Percentiles rank a stretch among this genome's conserved stretches.
Conservation (phyloP, 768 basidiomycete species). For the Rhodotorula diobovata region DNA sequence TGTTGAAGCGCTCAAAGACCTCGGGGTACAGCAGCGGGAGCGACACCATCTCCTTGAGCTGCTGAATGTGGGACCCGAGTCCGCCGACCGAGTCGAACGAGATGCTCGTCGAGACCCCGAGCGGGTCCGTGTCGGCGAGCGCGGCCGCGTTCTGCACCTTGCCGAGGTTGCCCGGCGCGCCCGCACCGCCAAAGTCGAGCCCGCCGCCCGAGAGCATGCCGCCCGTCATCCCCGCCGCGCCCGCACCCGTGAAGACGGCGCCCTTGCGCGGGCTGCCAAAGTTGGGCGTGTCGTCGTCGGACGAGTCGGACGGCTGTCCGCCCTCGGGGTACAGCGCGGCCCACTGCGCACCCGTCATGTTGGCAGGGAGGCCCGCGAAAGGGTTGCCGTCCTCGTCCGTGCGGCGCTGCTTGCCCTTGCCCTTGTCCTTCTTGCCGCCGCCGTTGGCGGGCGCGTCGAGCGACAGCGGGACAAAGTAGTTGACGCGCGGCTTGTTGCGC, state of each 20-base stretch:
- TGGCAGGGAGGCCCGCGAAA: slow-evolving; percentile 34
- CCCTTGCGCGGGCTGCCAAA: slow-evolving; percentile 27
- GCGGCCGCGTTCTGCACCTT: slow-evolving; percentile 36
- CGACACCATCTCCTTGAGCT: slow-evolving; percentile 96
- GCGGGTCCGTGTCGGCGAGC: slow-evolving; percentile 87
- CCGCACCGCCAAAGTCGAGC: slow-evolving; percentile 30
- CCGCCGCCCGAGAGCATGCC: slow-evolving; percentile 40
- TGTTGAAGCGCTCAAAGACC: slow-evolving; percentile 85
- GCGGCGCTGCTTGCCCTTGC: slow-evolving; percentile 15
- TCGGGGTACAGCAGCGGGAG: slow-evolving; percentile 93
- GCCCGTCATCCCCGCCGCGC: slow-evolving; percentile 29
- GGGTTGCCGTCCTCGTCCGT: slow-evolving; percentile 33
- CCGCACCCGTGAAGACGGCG: slow-evolving; percentile 30
- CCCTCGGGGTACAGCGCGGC: slow-evolving; percentile 36
- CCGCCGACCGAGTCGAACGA: slow-evolving; percentile 97
- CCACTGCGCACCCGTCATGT: slow-evolving; percentile 36
- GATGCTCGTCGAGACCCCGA: slow-evolving; percentile 86
- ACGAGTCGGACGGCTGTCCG: slow-evolving; percentile 30
- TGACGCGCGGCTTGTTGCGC: slow-evolving; percentile 33
- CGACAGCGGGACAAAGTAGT: slow-evolving; percentile 32
- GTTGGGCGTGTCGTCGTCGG: slow-evolving; percentile 39
- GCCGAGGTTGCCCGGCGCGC: slow-evolving; percentile 41
- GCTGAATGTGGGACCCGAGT: slow-evolving; percentile 90
- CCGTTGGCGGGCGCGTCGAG: slow-evolving; percentile 10
- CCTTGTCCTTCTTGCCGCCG: slow-evolving; percentile 32